Base-by-base conservation (phyloP, 2,329 filamentous ascomycete genomes). In the Bipolaris sorokiniana region DNA sequence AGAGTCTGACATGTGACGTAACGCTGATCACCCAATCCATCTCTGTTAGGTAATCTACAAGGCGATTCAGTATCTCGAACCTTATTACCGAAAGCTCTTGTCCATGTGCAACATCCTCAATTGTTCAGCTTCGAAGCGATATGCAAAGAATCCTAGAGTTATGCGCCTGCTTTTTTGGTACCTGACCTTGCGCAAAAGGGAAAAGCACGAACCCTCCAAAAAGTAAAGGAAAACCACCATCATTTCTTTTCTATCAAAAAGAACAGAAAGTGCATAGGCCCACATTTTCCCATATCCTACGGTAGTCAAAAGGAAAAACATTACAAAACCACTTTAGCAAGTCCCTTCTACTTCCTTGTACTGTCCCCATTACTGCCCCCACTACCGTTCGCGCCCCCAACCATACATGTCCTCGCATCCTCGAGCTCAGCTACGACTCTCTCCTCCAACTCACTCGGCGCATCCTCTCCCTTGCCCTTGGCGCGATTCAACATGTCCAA, bases 361-460 rank as follows among this genome's bases (percentile, higher is more conserved):
- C 31, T 26, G 15, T 50, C 50, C 57, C 54, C 56, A 59, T 49
- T 45, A 15, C 33, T 54, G 36, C 49, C 57, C 34, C 54, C 57
- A 38, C 60, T 46, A 0, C 26, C 56, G 41, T 64, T 58, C 1
- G 31, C 63, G 18, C 64, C 67, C 36, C 71, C 45, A 2, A 67
- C 69, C 49, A 80, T 71, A 63, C 78, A 79, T 23, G 73, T 75
- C 31, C 72, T 69, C 38, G 72, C 71, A 31, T 58, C 72, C 28
- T 66, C 68, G 49, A 79, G 56, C 58, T 78, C 76, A 1, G 13
- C 57, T 22, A 94, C 81, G 6, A 95, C 86, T 78, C 89, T 91
- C 70, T 89, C 86, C 76, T 96, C 91, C 50, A 97, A 79, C 67
- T 84, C 76, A 72, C 84, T 93, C 69, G 54, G 6, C 6, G 51